A percentile compares a stretch with the other conserved stretches of the same genome.
These are phyloP conservation scores for Vararia minispora DNA, from an alignment of 768 basidiomycete species.

Conservation along the genomic window DNA sequence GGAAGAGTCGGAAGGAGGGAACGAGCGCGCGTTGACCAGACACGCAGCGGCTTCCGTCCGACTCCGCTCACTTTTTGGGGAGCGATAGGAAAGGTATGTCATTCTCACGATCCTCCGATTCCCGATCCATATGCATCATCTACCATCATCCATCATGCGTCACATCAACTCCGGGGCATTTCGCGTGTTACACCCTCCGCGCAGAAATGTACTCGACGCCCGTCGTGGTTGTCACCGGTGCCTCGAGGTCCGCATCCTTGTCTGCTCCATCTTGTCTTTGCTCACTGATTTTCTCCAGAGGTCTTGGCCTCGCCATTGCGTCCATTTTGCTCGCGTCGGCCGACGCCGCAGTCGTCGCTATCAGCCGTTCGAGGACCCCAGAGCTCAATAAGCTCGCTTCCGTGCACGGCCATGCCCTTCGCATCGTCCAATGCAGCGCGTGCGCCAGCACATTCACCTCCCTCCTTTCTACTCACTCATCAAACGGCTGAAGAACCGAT, in stretches of 20 bases:
- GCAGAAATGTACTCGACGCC: too few species aligned
- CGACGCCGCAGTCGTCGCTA: slow-evolving; percentile 58
- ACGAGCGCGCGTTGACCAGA: background rate
- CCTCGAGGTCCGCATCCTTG: slow-evolving; percentile 45
- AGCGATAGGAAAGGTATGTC: too few species aligned
- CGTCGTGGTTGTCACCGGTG: slow-evolving; percentile 75
- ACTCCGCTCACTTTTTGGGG: slow-evolving; percentile 10
- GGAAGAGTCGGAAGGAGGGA: slow-evolving; percentile 19
- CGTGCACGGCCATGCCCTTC: slow-evolving; percentile 29
- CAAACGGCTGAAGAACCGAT: slow-evolving; percentile 39
- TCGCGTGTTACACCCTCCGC: too few species aligned
- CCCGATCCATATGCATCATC: too few species aligned
- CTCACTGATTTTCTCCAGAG: slow-evolving; percentile 22
- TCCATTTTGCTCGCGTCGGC: slow-evolving; percentile 51
- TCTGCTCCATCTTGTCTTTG: slow-evolving; percentile 14
- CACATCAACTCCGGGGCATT: too few species aligned
- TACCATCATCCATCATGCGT: too few species aligned
- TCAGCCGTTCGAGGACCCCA: slow-evolving; percentile 61
- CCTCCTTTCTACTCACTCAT: slow-evolving; percentile 3
- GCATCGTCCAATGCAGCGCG: slow-evolving; percentile 64
- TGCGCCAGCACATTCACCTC: slow-evolving; percentile 29
- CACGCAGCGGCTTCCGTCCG: too few species aligned
- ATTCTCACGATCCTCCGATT: too few species aligned
- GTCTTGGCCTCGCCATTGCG: slow-evolving; percentile 75
- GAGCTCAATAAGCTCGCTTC: slow-evolving; percentile 45